A percentile compares a stretch with the other conserved stretches of the same genome.
Evolutionary conservation across 148 eudicot species (phyloP).

Genomic region (Rhododendron mucronatum): DNA sequence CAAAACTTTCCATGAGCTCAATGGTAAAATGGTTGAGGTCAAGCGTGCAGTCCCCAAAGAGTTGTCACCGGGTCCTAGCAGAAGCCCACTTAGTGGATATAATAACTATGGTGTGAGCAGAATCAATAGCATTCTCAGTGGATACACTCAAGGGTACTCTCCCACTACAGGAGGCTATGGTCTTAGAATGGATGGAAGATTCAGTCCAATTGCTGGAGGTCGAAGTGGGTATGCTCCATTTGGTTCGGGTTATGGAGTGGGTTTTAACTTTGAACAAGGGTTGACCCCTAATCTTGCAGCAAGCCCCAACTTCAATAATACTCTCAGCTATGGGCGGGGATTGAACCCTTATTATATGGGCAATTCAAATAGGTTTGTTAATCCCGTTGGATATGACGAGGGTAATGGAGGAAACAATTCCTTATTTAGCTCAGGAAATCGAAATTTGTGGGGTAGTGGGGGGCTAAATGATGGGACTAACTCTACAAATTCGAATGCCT

Average conservation of each 20-base stretch:
- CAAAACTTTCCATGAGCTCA: constrained; percentile 32
- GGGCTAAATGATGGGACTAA: constrained; percentile 19
- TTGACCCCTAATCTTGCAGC: constrained; percentile 42
- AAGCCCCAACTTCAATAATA: constrained; percentile 19
- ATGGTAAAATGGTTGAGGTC: constrained; percentile 39
- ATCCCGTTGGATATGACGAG: constrained; percentile 18
- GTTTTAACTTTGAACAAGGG: constrained; percentile 47
- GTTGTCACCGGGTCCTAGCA: constrained; percentile 26
- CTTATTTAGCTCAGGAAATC: constrained; percentile 23
- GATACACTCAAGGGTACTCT: constrained; percentile 45
- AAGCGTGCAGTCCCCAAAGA: constrained; percentile 36
- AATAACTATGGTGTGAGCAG: constrained; percentile 20
- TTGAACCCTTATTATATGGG: constrained; percentile 24
- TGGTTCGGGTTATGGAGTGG: constrained; percentile 24
- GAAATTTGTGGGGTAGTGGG: constrained; percentile 28
- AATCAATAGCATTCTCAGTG: constrained; percentile 23
- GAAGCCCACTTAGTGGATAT: constrained; percentile 26
- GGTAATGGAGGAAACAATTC: constrained; percentile 26
- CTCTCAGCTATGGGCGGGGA: constrained; percentile 30
- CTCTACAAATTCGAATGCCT: constrained; percentile 8
- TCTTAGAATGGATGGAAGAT: constrained; percentile 58
- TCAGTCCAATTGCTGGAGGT: constrained; percentile 37
- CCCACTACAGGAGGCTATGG: constrained; percentile 64
- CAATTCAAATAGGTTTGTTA: constrained; percentile 32
- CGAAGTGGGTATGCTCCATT: constrained; percentile 48